Evolutionary conservation across 2,329 filamentous ascomycete genomes (phyloP).

Genomic region (Venturia effusa): DNA sequence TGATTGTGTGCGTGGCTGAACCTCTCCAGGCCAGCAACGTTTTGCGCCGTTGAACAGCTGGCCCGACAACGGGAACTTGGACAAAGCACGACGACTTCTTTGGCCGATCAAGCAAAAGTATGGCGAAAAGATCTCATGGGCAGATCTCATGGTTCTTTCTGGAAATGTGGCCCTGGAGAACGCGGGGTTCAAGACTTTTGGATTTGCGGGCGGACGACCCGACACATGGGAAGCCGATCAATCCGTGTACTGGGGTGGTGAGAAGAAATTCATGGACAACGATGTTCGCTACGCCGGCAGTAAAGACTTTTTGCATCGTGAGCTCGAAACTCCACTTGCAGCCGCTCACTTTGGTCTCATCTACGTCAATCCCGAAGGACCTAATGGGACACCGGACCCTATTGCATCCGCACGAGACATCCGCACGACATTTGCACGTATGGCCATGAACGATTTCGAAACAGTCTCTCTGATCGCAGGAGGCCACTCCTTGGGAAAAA

Average conservation of each 20-base stretch:
- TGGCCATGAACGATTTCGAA: constrained; percentile 77
- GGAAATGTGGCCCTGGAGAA: constrained; percentile 69
- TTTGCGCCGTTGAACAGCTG: constrained; percentile 74
- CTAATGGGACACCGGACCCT: constrained; percentile 60
- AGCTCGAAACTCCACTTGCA: constrained; percentile 57
- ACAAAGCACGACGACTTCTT: constrained; percentile 69
- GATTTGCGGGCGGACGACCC: constrained; percentile 60
- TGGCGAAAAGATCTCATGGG: constrained; percentile 72
- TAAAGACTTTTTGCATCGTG: constrained; percentile 41
- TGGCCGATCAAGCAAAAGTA: constrained; percentile 83
- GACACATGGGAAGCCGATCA: constrained; percentile 69
- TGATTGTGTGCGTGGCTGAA: not conserved
- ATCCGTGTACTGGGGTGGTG: constrained; percentile 66
- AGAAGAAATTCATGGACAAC: constrained; percentile 63
- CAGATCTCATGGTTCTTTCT: constrained; percentile 58
- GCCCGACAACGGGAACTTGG: constrained; percentile 67
- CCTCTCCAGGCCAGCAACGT: constrained; percentile 47
- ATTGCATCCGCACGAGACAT: constrained; percentile 60
- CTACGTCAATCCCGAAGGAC: constrained; percentile 73
- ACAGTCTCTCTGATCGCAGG: constrained; percentile 70
- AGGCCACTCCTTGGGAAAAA: constrained; percentile 72
- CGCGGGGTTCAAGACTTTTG: constrained; percentile 64
- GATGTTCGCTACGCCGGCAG: constrained; percentile 54
- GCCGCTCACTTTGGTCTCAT: constrained; percentile 67
- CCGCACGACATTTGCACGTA: constrained; percentile 63